phyloP scores from a whole-genome alignment of 202 grass and related monocot genomes.

The Dendrocalamus latiflorus region DNA sequence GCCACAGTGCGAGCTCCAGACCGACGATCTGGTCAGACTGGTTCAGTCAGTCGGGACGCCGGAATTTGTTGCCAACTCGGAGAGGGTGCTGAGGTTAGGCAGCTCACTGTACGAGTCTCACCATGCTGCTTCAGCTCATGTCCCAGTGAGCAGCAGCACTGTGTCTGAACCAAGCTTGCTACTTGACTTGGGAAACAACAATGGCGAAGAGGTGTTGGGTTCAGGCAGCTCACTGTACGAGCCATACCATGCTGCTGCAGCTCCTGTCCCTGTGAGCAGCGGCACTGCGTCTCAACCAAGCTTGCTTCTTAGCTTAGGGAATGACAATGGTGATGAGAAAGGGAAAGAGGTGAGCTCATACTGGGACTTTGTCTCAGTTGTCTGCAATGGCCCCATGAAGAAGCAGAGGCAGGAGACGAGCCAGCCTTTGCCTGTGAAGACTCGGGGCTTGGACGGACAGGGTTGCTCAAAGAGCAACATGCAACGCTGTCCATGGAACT shows the following conservation, averaged over 20 bases:
- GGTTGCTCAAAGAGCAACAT: background rate
- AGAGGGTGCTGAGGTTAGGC: background rate
- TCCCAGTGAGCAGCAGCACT: background rate
- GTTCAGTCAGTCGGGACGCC: slow-evolving; percentile 4
- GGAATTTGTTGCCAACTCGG: background rate
- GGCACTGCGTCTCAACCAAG: background rate
- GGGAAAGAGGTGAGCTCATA: background rate
- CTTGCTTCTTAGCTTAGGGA: background rate
- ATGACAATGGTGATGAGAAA: background rate
- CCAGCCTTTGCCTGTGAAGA: background rate
- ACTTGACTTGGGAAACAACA: background rate
- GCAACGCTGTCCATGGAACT: background rate
- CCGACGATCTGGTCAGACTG: background rate
- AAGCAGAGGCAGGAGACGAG: background rate
- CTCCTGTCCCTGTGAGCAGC: background rate
- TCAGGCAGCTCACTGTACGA: background rate
- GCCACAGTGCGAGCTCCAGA: background rate
- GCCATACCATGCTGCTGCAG: background rate
- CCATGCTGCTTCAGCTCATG: background rate
- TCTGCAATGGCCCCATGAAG: background rate
- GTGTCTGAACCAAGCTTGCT: background rate
- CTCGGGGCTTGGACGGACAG: background rate
- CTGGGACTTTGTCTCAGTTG: background rate
- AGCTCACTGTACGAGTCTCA: background rate
- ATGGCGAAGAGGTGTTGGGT: background rate